A percentile compares a stretch with the other conserved stretches of the same genome.
Conservation (phyloP, 176 grass and related monocot genomes). For the Oryza punctata region DNA sequence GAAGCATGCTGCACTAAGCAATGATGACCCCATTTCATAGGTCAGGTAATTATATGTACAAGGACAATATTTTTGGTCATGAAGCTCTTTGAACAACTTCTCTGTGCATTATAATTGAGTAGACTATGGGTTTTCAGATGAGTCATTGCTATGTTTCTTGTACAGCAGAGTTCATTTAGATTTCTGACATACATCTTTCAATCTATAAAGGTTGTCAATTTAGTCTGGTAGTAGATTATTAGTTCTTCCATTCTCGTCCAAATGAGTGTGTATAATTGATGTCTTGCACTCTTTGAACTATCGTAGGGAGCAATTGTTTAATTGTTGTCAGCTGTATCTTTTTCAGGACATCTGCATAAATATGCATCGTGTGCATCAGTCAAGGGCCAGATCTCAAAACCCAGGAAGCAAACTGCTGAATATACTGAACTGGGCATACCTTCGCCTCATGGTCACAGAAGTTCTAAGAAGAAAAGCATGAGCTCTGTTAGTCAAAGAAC, state of each 20-base stretch:
- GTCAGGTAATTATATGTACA: conserved; percentile 18
- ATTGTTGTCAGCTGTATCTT: conserved; percentile 27
- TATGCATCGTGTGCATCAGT: conserved; percentile 49
- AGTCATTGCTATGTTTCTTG: conserved; percentile 22
- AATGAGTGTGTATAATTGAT: conserved; percentile 15
- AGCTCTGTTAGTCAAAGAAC: conserved; percentile 21
- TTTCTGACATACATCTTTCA: conserved; percentile 20
- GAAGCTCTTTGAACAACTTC: background rate
- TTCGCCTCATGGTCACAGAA: conserved; percentile 28
- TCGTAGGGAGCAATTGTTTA: conserved; percentile 14
- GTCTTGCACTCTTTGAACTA: conserved; percentile 35
- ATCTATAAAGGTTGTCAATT: background rate
- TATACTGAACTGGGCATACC: conserved; percentile 37
- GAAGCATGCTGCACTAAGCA: conserved; percentile 16
- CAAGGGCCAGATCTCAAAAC: conserved; percentile 40
- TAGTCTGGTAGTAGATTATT: conserved; percentile 16
- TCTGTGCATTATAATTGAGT: conserved; percentile 20
- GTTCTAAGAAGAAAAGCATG: conserved; percentile 52
- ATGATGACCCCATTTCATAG: conserved; percentile 17
- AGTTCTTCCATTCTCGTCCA: conserved; percentile 19
- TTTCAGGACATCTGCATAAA: conserved; percentile 51
- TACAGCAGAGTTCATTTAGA: conserved; percentile 12
- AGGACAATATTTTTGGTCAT: background rate
- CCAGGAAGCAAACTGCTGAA: conserved; percentile 42
- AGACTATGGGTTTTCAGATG: conserved; percentile 1